These are phyloP conservation scores for Piper betle DNA, from an alignment of 164 flowering plant genomes.

Conservation along the genomic window DNA sequence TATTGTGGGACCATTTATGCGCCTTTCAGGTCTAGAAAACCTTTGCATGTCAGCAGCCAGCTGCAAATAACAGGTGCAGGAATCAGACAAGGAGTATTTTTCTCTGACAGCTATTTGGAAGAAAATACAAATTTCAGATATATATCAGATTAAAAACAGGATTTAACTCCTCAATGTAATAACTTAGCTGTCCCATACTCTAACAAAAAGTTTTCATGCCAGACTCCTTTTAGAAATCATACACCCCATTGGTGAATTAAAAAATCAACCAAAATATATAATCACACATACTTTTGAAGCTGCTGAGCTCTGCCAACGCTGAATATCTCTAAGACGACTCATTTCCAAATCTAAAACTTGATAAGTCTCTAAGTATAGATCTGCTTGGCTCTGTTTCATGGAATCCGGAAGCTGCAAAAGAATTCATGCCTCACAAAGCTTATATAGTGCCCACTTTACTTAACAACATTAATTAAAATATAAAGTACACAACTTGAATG, in stretches of 20 bases:
- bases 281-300: constrained; percentile 58
- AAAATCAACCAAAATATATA: no score
- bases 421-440: neutral
- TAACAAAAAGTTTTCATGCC: no score
- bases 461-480: neutral
- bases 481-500: neutral
- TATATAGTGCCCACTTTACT: neutral
- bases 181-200: neutral
- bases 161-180: neutral
- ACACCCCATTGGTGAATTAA: no score
- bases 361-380: constrained; percentile 85
- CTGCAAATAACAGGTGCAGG: constrained; percentile 28
- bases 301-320: constrained; percentile 94
- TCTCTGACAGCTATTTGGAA: no score
- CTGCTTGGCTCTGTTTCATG: constrained; percentile 98
- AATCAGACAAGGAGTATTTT: neutral
- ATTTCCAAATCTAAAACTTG: constrained; percentile 98
- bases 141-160: no score
- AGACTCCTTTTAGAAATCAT: no score
- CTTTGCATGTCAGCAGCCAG: constrained; percentile 99
- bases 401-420: constrained; percentile 91
- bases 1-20: constrained; percentile 91
- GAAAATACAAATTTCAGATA: no score
- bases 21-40: constrained; percentile 93
- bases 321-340: constrained; percentile 98